phyloP scores from a whole-genome alignment of 2,329 filamentous ascomycete species.

The Trichocomaceae sp. region DNA sequence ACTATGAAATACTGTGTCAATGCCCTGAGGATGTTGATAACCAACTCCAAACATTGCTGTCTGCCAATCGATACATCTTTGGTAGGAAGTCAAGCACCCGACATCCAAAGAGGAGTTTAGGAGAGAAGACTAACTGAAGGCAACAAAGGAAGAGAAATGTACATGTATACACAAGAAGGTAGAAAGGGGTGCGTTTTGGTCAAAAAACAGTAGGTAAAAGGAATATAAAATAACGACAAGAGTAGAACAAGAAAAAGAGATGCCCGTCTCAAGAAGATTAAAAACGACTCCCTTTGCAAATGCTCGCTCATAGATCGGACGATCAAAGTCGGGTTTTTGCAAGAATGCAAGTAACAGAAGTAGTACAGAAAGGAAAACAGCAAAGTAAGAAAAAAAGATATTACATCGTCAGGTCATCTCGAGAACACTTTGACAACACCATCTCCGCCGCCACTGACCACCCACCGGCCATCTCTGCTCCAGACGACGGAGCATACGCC shows the following conservation, averaged over 20 bases:
- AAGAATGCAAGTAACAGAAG: constrained; percentile 7
- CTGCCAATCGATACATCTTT: background rate
- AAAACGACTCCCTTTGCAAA: constrained; percentile 13
- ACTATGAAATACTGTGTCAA: background rate
- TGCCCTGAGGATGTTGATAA: background rate
- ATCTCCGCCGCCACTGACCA: constrained; percentile 90
- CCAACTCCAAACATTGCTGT: background rate
- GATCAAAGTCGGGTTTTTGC: constrained; percentile 5
- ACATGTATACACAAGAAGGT: constrained; percentile 10
- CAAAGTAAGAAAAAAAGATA: background rate
- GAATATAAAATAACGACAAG: constrained; percentile 6
- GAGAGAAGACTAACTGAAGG: background rate
- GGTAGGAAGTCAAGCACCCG: background rate
- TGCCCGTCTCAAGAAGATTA: constrained; percentile 1
- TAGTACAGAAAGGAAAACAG: background rate
- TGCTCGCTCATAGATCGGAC: constrained; percentile 13
- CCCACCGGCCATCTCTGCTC: constrained; percentile 91
- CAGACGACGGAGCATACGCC: constrained; percentile 91
- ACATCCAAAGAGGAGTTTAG: background rate
- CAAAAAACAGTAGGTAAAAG: background rate
- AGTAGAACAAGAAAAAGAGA: constrained; percentile 5
- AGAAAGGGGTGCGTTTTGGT: background rate
- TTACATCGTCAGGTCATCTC: constrained; percentile 24
- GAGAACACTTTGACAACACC: constrained; percentile 88
- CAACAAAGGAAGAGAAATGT: background rate